phyloP scores from a whole-genome alignment of 139 green algal species.

The Ostreobium quekettii region DNA sequence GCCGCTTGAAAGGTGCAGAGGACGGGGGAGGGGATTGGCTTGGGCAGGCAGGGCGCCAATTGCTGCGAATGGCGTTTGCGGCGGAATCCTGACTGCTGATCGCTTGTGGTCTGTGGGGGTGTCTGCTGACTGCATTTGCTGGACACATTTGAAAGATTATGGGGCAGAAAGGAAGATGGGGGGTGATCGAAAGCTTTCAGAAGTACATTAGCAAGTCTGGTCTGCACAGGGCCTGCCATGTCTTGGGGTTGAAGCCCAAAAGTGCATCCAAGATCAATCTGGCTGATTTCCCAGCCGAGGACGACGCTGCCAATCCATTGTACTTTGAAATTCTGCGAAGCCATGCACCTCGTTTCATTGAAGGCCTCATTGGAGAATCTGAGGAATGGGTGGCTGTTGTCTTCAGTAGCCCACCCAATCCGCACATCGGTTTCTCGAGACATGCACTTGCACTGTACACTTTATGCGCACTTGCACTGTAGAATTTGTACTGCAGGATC shows the following conservation, averaged over 20 bases:
- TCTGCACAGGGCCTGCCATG: too few species aligned
- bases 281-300: too few species aligned
- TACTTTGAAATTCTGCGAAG: too few species aligned
- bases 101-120: not conserved
- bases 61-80: not conserved
- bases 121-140: not conserved
- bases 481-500: not conserved
- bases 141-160: not conserved
- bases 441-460: not conserved
- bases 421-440: not conserved
- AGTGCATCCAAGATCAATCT: too few species aligned
- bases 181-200: too few species aligned
- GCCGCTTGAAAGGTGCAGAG: conserved; percentile 9
- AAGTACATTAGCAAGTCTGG: too few species aligned
- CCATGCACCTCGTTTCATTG: not conserved
- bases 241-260: too few species aligned
- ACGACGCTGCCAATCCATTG: too few species aligned
- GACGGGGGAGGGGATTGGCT: not conserved
- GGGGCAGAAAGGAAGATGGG: not conserved
- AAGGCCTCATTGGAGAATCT: not conserved
- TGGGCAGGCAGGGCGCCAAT: not conserved
- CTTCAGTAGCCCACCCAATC: not conserved
- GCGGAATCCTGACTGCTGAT: not conserved
- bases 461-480: not conserved
- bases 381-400: not conserved